Conservation (phyloP, 78 protist genomes). For the Capsaspora owczarzaki region DNA sequence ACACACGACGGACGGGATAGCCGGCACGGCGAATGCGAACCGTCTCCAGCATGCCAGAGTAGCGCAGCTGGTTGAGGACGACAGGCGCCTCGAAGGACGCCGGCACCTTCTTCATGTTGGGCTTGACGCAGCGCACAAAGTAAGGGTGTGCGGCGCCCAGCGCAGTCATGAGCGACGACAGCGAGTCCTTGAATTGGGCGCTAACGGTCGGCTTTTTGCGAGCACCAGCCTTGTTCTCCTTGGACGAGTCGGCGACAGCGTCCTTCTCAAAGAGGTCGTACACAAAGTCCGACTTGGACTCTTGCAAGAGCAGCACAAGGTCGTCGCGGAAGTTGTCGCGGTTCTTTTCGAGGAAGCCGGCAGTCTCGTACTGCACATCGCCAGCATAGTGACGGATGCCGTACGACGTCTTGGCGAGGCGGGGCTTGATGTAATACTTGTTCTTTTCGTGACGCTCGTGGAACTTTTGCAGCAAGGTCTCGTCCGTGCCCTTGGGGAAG, state of each 20-base stretch:
- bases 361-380: slow-evolving; percentile 55
- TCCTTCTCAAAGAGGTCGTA: slow-evolving; percentile 9
- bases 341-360: slow-evolving; percentile 43
- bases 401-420: slow-evolving; percentile 17
- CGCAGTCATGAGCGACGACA: background rate
- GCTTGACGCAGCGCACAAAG: slow-evolving; percentile 19
- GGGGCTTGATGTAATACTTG: slow-evolving; percentile 2
- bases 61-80: slow-evolving; percentile 12
- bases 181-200: slow-evolving; percentile 21
- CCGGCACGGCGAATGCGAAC: slow-evolving; percentile 41
- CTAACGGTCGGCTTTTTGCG: background rate
- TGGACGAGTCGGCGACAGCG: background rate
- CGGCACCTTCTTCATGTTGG: background rate
- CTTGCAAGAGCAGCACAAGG: background rate
- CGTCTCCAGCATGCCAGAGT: background rate
- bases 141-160: background rate
- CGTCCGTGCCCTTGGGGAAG: slow-evolving; percentile 30
- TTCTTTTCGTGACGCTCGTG: background rate
- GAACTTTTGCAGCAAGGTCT: background rate
- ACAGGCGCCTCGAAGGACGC: background rate
- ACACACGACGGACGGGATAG: slow-evolving; percentile 34
- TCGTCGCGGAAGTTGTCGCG: slow-evolving; percentile 13
- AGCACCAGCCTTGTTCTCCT: background rate
- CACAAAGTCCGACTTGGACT: background rate
- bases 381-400: slow-evolving; percentile 70